Base-by-base conservation (phyloP, 352 stramenopile genomes). In the Blastocystis sp. region DNA sequence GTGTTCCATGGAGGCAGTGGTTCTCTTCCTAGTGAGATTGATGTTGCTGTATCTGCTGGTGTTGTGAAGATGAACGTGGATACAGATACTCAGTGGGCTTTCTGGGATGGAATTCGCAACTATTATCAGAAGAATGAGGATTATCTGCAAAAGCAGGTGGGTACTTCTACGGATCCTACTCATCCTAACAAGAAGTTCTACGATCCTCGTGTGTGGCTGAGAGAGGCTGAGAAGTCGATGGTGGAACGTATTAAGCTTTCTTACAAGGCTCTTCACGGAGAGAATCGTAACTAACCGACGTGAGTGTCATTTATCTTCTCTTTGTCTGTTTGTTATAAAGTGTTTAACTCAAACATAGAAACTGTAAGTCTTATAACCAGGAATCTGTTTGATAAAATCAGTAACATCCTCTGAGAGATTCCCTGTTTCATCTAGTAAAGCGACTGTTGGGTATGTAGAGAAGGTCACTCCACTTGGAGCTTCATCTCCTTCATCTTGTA, bases 141-240 rank as follows among this genome's bases (percentile, higher is more conserved):
- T 86, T 98, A 97, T 92, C 90, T 98, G 42, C 95, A 98, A 90
- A 92, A 90, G 90, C 95, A 98, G 91, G 98, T 98, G 83, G 96
- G 95, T 90, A 98, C 98, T 93, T 95, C 95, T 21, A 94, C 98
- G 43, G 95, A 94, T 88, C 91, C 92, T 39, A 94, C 98, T 90
- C 97, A 97, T 91, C 95, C 95, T 63, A 99, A 99, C 94, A 98
- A 99, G 94, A 98, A 98, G 93, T 98, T 97, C 92, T 98, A 98
- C 92, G 95, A 98, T 91, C 95, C 95, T 87, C 94, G 95, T 89
- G 94, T 97, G 89, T 98, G 94, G 95, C 91, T 97, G 88, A 93
- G 94, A 91, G 97, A 97, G 93, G 95, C 94, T 88, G 94, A 98
- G 91, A 94, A 98, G 88, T 89, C 91, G 88, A 98, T 98, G 95